phyloP scores from a whole-genome alignment of 2,329 filamentous ascomycete species.

The Diplodia sapinea region DNA sequence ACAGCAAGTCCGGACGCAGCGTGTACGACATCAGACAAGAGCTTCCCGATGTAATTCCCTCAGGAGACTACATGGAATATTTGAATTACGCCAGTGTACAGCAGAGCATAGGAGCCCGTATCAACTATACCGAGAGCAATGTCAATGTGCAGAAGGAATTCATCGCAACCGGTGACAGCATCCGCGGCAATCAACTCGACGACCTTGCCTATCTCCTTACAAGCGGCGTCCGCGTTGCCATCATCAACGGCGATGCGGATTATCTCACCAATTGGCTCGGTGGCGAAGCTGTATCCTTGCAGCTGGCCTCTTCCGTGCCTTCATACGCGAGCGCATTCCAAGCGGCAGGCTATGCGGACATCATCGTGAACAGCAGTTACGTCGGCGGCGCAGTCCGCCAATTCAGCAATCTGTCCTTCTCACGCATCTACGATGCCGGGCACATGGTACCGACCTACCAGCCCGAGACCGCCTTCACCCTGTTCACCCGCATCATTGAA shows the following conservation, averaged over 20 bases:
- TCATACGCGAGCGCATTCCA: conserved; percentile 63
- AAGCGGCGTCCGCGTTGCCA: conserved; percentile 60
- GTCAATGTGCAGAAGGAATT: conserved; percentile 44
- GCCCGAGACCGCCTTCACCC: conserved; percentile 57
- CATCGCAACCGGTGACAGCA: conserved; percentile 52
- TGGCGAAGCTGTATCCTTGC: conserved; percentile 72
- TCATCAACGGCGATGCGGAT: conserved; percentile 71
- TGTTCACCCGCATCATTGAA: conserved; percentile 60
- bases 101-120: conserved; percentile 56
- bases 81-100: conserved; percentile 56
- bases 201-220: conserved; percentile 52
- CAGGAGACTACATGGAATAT: conserved; percentile 56
- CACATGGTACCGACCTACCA: conserved; percentile 58
- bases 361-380: conserved; percentile 71
- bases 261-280: conserved; percentile 70
- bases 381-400: conserved; percentile 76
- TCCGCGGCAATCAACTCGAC: conserved; percentile 48
- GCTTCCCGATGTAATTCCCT: conserved; percentile 46
- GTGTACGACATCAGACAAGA: conserved; percentile 56
- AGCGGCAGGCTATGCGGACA: conserved; percentile 72
- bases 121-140: conserved; percentile 57
- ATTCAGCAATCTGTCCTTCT: conserved; percentile 69
- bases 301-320: conserved; percentile 53
- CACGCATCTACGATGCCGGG: conserved; percentile 59
- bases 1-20: conserved; percentile 38